A percentile compares a stretch with the other conserved stretches of the same genome.
Evolutionary conservation across 768 basidiomycete genomes (phyloP).

Genomic region (Rhodotorula graminis): DNA sequence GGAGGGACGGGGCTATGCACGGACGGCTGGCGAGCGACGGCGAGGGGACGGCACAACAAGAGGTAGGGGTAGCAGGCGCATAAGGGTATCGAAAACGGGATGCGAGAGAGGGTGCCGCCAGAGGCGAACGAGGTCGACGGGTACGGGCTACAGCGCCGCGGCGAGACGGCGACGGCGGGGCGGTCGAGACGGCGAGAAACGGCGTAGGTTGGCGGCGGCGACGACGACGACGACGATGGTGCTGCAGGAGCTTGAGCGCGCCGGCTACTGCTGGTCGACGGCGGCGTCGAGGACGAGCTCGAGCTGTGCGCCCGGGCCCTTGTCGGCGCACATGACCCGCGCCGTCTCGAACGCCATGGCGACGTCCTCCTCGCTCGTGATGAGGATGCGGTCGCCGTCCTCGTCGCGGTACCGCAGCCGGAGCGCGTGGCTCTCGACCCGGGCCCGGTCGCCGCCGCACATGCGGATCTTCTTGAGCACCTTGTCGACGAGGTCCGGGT

Average conservation of each 20-base stretch:
- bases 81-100: too few species aligned
- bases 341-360: conserved; percentile 78
- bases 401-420: conserved; percentile 76
- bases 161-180: too few species aligned
- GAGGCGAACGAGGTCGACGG: too few species aligned
- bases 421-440: conserved; percentile 49
- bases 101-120: too few species aligned
- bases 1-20: too few species aligned
- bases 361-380: conserved; percentile 86
- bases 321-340: conserved; percentile 1
- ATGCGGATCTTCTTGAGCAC: conserved; percentile 89
- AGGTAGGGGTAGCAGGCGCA: too few species aligned
- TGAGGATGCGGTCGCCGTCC: conserved; percentile 81
- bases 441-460: conserved; percentile 73
- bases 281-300: conserved; percentile 24
- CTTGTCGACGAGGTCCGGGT: conserved; percentile 75
- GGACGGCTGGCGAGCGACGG: too few species aligned
- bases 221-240: neutral
- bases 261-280: conserved; percentile 7
- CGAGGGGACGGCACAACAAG: too few species aligned
- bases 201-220: too few species aligned
- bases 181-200: too few species aligned
- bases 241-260: too few species aligned
- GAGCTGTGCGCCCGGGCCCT: neutral
- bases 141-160: too few species aligned